Conservation (phyloP, 495 filamentous ascomycete species). For the Penicillium arizonense region DNA sequence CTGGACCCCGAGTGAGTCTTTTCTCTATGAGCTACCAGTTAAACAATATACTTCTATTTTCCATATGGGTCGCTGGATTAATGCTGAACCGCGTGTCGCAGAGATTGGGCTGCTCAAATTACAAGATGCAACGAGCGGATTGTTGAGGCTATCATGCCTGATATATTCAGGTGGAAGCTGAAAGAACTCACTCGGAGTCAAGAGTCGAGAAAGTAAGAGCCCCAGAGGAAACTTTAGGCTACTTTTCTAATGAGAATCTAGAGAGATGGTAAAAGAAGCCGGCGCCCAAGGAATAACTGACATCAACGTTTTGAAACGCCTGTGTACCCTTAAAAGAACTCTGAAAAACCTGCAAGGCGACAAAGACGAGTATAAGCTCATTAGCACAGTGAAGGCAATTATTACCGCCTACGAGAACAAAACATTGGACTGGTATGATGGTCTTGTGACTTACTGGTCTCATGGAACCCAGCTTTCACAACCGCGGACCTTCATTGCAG, state of each 20-base stretch:
- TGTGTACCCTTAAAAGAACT: neutral
- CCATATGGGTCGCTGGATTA: neutral
- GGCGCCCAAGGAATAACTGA: neutral
- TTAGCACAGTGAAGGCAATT: neutral
- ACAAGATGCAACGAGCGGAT: slow-evolving; percentile 8
- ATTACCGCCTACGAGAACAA: neutral
- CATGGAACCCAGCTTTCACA: neutral
- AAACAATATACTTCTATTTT: neutral
- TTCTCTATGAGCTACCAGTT: neutral
- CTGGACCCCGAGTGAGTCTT: slow-evolving; percentile 4
- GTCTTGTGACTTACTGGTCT: slow-evolving; percentile 9
- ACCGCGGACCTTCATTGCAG: slow-evolving; percentile 3
- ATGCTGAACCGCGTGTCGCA: neutral
- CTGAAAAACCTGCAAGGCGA: neutral
- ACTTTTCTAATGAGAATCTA: neutral
- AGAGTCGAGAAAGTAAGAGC: neutral
- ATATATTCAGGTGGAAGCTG: slow-evolving; percentile 3
- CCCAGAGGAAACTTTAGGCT: neutral
- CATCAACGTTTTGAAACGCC: neutral
- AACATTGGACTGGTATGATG: neutral
- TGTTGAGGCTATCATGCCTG: slow-evolving; percentile 12
- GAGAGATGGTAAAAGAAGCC: neutral
- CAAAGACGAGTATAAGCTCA: neutral
- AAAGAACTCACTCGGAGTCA: neutral
- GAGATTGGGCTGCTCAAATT: slow-evolving; percentile 14